These are phyloP conservation scores for Artemisia argyi DNA, from an alignment of 129 eudicot species.

Conservation along the genomic window DNA sequence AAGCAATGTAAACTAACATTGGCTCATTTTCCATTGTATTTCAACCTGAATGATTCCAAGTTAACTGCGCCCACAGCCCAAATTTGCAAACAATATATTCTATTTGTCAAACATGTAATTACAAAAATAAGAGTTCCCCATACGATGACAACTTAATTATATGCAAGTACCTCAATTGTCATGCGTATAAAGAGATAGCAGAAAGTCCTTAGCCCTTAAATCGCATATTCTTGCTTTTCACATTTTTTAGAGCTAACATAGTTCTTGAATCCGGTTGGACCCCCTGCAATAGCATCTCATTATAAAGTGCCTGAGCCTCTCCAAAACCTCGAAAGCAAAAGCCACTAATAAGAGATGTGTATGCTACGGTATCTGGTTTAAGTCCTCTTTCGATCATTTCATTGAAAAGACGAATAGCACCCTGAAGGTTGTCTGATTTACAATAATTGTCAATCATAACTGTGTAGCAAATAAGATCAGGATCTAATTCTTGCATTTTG, in stretches of 20 bases:
- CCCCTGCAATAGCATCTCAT: slow-evolving; percentile 44
- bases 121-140: background rate
- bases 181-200: slow-evolving; percentile 19
- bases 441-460: slow-evolving; percentile 54
- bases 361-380: slow-evolving; percentile 55
- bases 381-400: slow-evolving; percentile 73
- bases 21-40: slow-evolving; percentile 14
- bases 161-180: slow-evolving; percentile 12
- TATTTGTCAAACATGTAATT: background rate
- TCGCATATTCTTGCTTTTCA: slow-evolving; percentile 43
- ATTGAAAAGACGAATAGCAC: slow-evolving; percentile 42
- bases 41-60: slow-evolving; percentile 14
- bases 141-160: background rate
- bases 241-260: slow-evolving; percentile 24
- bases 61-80: slow-evolving; percentile 10
- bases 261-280: slow-evolving; percentile 40
- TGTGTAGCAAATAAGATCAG: slow-evolving; percentile 66
- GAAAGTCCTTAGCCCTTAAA: slow-evolving; percentile 17
- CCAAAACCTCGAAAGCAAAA: slow-evolving; percentile 36
- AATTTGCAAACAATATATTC: background rate
- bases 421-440: slow-evolving; percentile 49
- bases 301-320: slow-evolving; percentile 40
- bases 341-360: slow-evolving; percentile 58
- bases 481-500: slow-evolving; percentile 45
- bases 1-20: slow-evolving; percentile 7